Evolutionary conservation across 305 asterid species (phyloP), one percentile per base, ranked within the genome.

Genomic region (Solanum hybrid): DNA sequence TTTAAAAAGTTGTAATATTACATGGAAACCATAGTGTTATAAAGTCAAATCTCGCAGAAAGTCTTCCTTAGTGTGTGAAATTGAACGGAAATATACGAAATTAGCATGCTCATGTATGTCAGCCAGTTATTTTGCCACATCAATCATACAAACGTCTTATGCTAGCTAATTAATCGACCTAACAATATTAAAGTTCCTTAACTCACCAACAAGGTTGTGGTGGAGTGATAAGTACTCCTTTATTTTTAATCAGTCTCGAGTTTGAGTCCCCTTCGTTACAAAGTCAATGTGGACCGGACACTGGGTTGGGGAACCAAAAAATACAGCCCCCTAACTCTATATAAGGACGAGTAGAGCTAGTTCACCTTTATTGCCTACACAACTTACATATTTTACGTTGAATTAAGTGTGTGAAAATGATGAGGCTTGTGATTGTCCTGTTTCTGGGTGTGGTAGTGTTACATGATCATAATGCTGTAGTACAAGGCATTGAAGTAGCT

Each of bases 401-500:
- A 71, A 71, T 71, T 2, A 71, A 11, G 77, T 66, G 75, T 66
- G 29, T n/a, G 37, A 77, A 75, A 89, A 56, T 86, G 71, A 32
- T 56, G 90, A 22, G 31, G 56, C 14, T 34, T 56, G 2, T 15
- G 12, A 51, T 80, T 31, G 10, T 82, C n/a, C 64, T 90, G 19
- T 26, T 88, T 31, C 31, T 73, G 60, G 88, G 31, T 3, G 1
- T 72, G 27, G 34, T 86, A 11, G 78, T 17, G 2, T 86, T 89
- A 31, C 4, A 75, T 11, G 15, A 40, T 40, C 6, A 36, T 38
- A 79, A 38, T 80, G 9, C 13, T 80, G 66, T 10, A 24, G 88
- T 89, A 72, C n/a, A 72, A 87, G 92, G 91, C 17, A 32, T 80
- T 17, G 89, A 89, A 56, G 69, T 86, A 71, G 76, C 60, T 40